Percentiles rank a stretch among this genome's conserved stretches.
Evolutionary conservation across 164 flowering plant genomes (phyloP).

Genomic region (Pachysandra terminalis): DNA sequence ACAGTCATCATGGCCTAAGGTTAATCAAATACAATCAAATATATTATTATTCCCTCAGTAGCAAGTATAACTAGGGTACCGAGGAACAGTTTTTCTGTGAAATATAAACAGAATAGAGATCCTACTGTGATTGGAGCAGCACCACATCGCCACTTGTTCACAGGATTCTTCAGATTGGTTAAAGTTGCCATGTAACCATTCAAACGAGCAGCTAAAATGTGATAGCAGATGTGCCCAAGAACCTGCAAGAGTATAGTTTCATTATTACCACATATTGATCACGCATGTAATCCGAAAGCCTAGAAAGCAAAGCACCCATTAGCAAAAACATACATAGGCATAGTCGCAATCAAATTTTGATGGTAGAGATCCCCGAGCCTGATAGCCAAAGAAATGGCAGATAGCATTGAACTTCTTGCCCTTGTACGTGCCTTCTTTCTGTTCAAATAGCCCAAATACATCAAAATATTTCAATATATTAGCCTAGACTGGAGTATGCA

Average conservation of each 20-base stretch:
- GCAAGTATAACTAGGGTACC: not conserved
- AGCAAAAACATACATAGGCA: constrained; percentile 67
- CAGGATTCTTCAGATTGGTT: constrained; percentile 88
- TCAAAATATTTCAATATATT: no score
- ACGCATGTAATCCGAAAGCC: not conserved
- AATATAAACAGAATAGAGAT: constrained; percentile 3
- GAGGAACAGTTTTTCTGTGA: not conserved
- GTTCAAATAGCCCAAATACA: constrained; percentile 21
- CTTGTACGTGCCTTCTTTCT: constrained; percentile 98
- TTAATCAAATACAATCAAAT: not conserved
- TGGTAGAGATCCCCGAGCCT: constrained; percentile 96
- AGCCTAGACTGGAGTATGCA: not conserved
- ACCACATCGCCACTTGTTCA: constrained; percentile 95
- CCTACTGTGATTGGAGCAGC: constrained; percentile 93
- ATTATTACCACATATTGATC: constrained; percentile 2
- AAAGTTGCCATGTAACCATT: constrained; percentile 98
- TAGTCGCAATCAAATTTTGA: constrained; percentile 98
- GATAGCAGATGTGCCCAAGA: constrained; percentile 93
- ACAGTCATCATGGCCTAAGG: constrained; percentile 95
- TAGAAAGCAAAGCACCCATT: not conserved
- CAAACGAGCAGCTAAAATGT: constrained; percentile 90
- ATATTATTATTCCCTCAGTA: not conserved
- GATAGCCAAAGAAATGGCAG: constrained; percentile 99
- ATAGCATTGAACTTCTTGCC: constrained; percentile 99
- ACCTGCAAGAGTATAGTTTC: constrained; percentile 46